phyloP scores from a whole-genome alignment of 2,329 filamentous ascomycete species.

The Lachnellula suecica region DNA sequence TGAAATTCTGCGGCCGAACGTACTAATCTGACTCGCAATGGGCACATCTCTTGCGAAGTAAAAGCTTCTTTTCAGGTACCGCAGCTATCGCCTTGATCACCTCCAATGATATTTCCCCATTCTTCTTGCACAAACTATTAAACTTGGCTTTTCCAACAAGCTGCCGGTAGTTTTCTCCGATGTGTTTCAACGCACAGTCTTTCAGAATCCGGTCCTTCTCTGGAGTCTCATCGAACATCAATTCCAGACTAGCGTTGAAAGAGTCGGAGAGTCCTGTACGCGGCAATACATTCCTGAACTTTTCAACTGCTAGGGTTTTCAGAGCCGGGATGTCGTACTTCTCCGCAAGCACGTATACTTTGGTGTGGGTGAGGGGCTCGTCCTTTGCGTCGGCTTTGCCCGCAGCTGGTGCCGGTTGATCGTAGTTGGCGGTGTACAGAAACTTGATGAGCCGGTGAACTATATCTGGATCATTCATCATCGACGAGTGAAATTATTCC shows the following conservation, averaged over 20 bases:
- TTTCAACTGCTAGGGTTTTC: conserved; percentile 4
- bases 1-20: no score
- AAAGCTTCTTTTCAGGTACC: no score
- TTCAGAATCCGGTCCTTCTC: background rate
- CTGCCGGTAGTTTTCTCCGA: background rate
- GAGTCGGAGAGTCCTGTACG: background rate
- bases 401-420: background rate
- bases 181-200: background rate
- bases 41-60: no score
- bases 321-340: conserved; percentile 13
- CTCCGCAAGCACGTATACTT: conserved; percentile 13
- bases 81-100: background rate
- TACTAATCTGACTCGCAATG: no score
- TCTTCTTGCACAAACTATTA: background rate
- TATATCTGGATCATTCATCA: background rate
- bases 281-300: background rate
- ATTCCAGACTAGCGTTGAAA: background rate
- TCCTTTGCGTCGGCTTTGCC: conserved; percentile 7
- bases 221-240: background rate
- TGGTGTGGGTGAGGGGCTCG: conserved; percentile 4
- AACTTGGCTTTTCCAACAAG: background rate
- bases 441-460: background rate
- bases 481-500: background rate
- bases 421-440: background rate
- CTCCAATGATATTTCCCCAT: background rate